These are phyloP conservation scores for Botrytis sinoallii DNA, from an alignment of 2,329 filamentous ascomycete genomes.

Conservation along the genomic window DNA sequence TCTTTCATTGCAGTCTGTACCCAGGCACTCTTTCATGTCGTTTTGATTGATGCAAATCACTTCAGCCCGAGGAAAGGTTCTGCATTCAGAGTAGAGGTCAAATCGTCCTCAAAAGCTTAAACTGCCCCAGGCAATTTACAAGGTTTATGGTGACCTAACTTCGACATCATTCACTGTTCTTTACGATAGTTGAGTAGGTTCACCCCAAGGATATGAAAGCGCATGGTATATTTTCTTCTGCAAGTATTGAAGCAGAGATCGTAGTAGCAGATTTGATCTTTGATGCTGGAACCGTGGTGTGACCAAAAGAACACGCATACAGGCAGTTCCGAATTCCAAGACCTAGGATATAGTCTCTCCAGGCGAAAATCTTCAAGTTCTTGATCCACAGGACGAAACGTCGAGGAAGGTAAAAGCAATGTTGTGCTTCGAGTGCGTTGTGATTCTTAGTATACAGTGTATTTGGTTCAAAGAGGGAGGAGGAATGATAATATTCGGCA, in stretches of 20 bases:
- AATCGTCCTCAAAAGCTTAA: no score
- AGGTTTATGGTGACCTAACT: no score
- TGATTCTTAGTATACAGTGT: background rate
- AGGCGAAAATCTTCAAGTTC: background rate
- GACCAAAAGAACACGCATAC: background rate
- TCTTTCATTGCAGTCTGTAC: background rate
- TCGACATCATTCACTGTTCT: no score
- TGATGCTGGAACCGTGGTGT: background rate
- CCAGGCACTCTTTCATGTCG: background rate
- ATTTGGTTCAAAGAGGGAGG: background rate
- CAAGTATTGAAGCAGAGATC: background rate
- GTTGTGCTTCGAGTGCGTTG: background rate
- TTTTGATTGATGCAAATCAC: background rate
- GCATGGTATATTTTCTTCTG: background rate
- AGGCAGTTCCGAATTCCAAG: background rate
- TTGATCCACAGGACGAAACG: background rate
- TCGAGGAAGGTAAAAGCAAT: background rate
- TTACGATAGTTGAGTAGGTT: no score
- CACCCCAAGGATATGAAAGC: no score
- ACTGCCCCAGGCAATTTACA: no score
- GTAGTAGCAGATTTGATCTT: background rate
- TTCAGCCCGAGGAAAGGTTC: no score
- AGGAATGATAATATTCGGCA: background rate
- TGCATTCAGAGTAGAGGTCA: fast-evolving
- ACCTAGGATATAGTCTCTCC: background rate